Evolutionary conservation across 345 rosid genomes (phyloP).

Genomic region (Lepidium sativum): DNA sequence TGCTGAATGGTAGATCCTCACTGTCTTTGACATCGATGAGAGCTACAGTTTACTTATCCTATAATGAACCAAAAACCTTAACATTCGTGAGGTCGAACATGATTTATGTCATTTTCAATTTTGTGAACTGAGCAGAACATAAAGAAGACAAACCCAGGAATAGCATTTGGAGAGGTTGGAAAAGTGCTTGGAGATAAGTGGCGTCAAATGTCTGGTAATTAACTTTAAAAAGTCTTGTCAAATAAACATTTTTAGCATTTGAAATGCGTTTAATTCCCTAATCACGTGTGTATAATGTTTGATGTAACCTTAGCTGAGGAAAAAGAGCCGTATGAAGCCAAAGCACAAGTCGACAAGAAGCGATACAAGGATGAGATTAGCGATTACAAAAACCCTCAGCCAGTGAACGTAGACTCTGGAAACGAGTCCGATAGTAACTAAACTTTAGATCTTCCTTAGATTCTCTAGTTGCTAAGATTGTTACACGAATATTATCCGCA

Average conservation of each 20-base stretch:
- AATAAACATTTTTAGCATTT: not conserved
- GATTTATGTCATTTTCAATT: not conserved
- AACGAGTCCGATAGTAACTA: slow-evolving; percentile 32
- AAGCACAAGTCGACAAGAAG: slow-evolving; percentile 64
- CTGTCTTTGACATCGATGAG: not conserved
- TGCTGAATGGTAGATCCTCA: not conserved
- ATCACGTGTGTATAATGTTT: not conserved
- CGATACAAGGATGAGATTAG: slow-evolving; percentile 62
- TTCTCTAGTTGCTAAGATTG: not conserved
- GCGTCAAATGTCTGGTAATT: slow-evolving; percentile 67
- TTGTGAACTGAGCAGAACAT: slow-evolving; percentile 47
- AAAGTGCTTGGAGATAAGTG: slow-evolving; percentile 73
- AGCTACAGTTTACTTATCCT: not conserved
- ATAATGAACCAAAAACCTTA: not conserved
- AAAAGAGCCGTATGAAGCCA: slow-evolving; percentile 70
- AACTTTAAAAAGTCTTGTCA: not conserved
- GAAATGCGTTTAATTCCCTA: not conserved
- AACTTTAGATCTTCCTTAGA: not conserved
- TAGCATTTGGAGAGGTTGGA: slow-evolving; percentile 50
- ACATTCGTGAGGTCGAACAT: not conserved
- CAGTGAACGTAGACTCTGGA: slow-evolving; percentile 57
- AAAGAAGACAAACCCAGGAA: slow-evolving; percentile 68
- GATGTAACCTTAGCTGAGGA: slow-evolving; percentile 46
- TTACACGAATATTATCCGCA: not conserved
- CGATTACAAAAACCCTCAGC: slow-evolving; percentile 68